A percentile compares a stretch with the other conserved stretches of the same genome.
Evolutionary conservation across 331 rosid genomes (phyloP).

Genomic region (Quercus tomentella): DNA sequence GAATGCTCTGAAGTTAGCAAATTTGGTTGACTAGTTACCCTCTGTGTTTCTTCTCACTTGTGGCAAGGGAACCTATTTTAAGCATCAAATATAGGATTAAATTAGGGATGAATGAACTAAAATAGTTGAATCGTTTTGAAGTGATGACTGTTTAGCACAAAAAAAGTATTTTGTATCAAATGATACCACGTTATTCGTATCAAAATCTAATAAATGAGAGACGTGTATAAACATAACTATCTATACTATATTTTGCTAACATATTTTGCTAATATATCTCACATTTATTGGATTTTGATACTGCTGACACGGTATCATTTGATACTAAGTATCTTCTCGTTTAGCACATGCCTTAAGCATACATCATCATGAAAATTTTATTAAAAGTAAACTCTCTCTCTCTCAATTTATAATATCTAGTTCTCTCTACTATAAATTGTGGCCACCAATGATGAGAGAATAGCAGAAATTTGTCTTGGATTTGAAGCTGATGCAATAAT

Average conservation of each 20-base stretch:
- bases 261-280: no score
- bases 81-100: background rate
- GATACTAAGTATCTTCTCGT: no score
- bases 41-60: background rate
- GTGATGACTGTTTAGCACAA: no score
- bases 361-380: background rate
- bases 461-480: conserved; percentile 73
- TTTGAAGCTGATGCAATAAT: conserved; percentile 93
- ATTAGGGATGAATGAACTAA: no score
- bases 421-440: conserved; percentile 51
- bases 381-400: background rate
- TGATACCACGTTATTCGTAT: no score
- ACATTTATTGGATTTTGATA: no score
- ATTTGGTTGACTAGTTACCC: background rate
- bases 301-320: no score
- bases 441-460: conserved; percentile 85
- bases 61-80: background rate
- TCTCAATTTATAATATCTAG: conserved; percentile 14
- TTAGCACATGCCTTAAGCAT: background rate
- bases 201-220: no score
- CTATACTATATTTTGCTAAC: no score
- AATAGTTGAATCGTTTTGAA: no score
- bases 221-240: no score
- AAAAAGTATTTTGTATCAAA: no score
- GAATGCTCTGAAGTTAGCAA: background rate